Conservation (phyloP, 257 asterid species). For the Linderniella brevidens region DNA sequence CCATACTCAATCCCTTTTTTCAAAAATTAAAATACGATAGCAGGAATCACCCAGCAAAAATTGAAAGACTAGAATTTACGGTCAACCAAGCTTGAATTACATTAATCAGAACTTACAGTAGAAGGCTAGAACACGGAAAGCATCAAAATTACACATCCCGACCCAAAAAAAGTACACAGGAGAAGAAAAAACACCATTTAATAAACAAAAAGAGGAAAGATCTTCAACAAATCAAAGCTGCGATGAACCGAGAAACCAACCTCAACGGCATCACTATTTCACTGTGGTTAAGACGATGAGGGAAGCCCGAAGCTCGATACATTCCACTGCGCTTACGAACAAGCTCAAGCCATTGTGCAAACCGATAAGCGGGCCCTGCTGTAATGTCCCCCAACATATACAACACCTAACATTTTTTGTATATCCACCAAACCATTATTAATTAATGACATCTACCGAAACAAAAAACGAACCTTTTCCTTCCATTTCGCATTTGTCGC, state of each 20-base stretch:
- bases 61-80: too few relatives aligned
- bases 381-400: slow-evolving; percentile 96
- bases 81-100: too few relatives aligned
- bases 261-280: slow-evolving; percentile 67
- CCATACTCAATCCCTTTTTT: too few relatives aligned
- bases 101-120: too few relatives aligned
- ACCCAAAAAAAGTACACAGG: too few relatives aligned
- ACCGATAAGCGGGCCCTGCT: slow-evolving; percentile 82
- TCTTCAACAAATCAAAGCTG: too few relatives aligned
- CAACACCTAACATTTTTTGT: slow-evolving; percentile 51
- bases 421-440: slow-evolving; percentile 6
- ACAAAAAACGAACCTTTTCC: background rate
- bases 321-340: slow-evolving; percentile 89
- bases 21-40: too few relatives aligned
- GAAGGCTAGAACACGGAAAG: too few relatives aligned
- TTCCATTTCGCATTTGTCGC: background rate
- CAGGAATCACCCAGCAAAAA: too few relatives aligned
- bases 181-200: too few relatives aligned
- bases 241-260: slow-evolving; percentile 17
- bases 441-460: slow-evolving; percentile 1
- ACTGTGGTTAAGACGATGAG: slow-evolving; percentile 37
- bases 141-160: too few relatives aligned
- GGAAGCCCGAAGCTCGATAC: slow-evolving; percentile 81
- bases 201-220: too few relatives aligned
- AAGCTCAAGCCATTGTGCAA: slow-evolving; percentile 94